Evolutionary conservation across 148 eudicot genomes (phyloP).

Genomic region (Silene uniflora): DNA sequence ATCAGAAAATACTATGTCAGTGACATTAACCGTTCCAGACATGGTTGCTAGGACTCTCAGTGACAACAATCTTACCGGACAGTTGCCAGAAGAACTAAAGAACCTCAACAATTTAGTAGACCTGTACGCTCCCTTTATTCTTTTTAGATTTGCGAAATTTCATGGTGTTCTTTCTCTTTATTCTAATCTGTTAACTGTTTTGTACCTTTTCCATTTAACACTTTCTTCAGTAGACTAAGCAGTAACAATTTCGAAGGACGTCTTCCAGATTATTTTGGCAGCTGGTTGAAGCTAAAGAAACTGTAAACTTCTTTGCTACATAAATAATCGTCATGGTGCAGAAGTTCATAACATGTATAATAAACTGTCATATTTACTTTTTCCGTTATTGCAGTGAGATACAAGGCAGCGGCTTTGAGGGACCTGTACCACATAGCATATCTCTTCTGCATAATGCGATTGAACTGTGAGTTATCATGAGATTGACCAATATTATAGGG

Average conservation of each 20-base stretch:
- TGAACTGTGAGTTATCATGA: conserved; percentile 42
- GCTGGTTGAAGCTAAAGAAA: conserved; percentile 35
- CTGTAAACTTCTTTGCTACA: conserved; percentile 31
- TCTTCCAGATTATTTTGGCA: conserved; percentile 41
- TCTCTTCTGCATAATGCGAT: conserved; percentile 33
- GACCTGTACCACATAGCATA: conserved; percentile 54
- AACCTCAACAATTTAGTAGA: conserved; percentile 37
- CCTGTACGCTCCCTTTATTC: conserved; percentile 36
- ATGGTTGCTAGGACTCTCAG: conserved; percentile 32
- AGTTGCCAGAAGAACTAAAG: conserved; percentile 40
- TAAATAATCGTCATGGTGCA: background rate
- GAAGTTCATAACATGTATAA: background rate
- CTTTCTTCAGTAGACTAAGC: conserved; percentile 38
- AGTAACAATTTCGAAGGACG: conserved; percentile 51
- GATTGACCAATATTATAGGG: too few relatives aligned
- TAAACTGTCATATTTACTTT: background rate
- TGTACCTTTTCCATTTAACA: background rate
- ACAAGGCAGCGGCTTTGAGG: conserved; percentile 54
- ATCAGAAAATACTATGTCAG: background rate
- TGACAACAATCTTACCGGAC: conserved; percentile 46
- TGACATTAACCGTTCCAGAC: background rate
- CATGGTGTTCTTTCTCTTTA: background rate
- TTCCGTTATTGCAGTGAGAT: conserved; percentile 39
- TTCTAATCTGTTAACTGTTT: background rate
- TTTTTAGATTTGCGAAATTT: background rate